Evolutionary conservation across 2,329 filamentous ascomycete genomes (phyloP).

Genomic region (Pezicula rhizophila): DNA sequence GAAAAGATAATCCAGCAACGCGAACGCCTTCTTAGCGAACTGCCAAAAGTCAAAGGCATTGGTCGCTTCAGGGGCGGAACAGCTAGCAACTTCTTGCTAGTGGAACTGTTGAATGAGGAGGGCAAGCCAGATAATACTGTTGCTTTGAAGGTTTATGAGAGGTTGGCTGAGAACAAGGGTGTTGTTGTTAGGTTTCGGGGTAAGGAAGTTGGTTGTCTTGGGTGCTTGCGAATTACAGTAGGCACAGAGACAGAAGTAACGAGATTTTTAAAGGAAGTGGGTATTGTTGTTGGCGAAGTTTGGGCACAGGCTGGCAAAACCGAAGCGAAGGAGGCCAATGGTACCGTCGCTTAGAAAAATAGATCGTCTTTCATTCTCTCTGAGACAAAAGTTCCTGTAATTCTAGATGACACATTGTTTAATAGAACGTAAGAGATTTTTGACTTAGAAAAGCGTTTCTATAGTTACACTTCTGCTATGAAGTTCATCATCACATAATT

Average conservation of each 20-base stretch:
- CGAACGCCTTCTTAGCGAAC: slow-evolving; percentile 64
- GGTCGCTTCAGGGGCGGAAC: slow-evolving; percentile 75
- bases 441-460: no score
- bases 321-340: slow-evolving; percentile 20
- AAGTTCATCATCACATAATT: no score
- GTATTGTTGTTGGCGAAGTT: slow-evolving; percentile 24
- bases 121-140: slow-evolving; percentile 73
- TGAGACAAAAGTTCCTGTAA: no score
- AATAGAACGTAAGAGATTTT: no score
- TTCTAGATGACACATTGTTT: no score
- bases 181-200: slow-evolving; percentile 93
- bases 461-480: no score
- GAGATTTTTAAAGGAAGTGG: slow-evolving; percentile 66
- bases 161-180: slow-evolving; percentile 75
- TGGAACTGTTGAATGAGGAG: slow-evolving; percentile 71
- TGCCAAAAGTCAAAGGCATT: slow-evolving; percentile 71
- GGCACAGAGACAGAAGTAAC: slow-evolving; percentile 84
- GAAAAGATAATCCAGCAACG: slow-evolving; percentile 70
- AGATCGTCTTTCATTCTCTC: no score
- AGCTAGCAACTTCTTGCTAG: slow-evolving; percentile 84
- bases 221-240: slow-evolving; percentile 85
- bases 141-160: slow-evolving; percentile 77
- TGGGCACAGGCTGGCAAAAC: slow-evolving; percentile 6
- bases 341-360: slow-evolving; percentile 9
- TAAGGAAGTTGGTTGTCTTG: slow-evolving; percentile 83